Percentiles rank a stretch among this genome's conserved stretches.
phyloP scores from a whole-genome alignment of 768 basidiomycete genomes.

The Tricholoma sp. region DNA sequence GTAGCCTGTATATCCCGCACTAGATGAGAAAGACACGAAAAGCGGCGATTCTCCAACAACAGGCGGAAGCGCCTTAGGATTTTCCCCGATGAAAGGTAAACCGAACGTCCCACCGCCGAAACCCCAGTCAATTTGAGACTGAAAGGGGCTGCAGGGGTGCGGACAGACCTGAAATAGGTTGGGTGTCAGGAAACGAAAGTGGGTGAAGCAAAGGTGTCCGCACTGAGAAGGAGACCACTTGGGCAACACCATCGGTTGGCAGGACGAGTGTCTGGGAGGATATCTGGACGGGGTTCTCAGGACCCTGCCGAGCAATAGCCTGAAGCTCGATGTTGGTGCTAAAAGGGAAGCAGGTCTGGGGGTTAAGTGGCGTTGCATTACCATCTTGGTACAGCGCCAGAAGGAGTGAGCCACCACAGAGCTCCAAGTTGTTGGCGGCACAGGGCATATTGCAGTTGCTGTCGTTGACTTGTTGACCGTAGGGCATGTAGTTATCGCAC shows the following conservation, averaged over 20 bases:
- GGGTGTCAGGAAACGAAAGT: not conserved
- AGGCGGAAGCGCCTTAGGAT: conserved; percentile 5
- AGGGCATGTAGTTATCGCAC: conserved; percentile 18
- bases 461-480: conserved; percentile 5
- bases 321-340: not conserved
- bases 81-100: not conserved
- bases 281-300: not conserved
- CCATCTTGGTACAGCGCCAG: conserved; percentile 38
- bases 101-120: not conserved
- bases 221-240: not conserved
- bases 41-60: conserved; percentile 15
- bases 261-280: not conserved
- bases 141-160: not conserved
- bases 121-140: not conserved
- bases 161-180: not conserved
- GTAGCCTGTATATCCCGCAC: conserved; percentile 12
- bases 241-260: not conserved
- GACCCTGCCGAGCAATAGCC: not conserved
- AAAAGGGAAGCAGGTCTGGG: conserved; percentile 10
- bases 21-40: conserved; percentile 12
- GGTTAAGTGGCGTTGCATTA: conserved; percentile 13
- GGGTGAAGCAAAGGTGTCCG: not conserved
- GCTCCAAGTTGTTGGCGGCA: conserved; percentile 36
- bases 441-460: conserved; percentile 40
- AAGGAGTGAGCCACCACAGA: conserved; percentile 40